Evolutionary conservation across 202 grass and related monocot genomes (phyloP).

Genomic region (Setaria viridis): DNA sequence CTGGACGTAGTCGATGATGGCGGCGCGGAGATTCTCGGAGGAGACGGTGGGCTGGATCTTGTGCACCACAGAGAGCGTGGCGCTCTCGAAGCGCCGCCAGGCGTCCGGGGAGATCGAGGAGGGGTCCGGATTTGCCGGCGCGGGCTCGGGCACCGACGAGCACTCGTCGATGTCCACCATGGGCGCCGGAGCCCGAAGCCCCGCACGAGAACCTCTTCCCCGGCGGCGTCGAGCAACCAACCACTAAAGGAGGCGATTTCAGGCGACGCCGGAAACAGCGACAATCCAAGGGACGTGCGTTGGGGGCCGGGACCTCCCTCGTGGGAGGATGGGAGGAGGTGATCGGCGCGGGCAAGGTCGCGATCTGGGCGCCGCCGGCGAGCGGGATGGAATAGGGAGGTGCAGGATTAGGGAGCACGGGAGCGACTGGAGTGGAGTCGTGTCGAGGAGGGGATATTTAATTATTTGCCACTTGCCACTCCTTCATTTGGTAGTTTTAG

Average conservation of each 20-base stretch:
- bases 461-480: no score
- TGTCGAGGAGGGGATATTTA: no score
- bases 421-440: no score
- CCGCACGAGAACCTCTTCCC: background rate
- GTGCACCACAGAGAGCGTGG: slow-evolving; percentile 52
- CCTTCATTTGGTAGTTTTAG: no score
- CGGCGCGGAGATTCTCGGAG: slow-evolving; percentile 65
- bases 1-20: slow-evolving; percentile 77
- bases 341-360: background rate
- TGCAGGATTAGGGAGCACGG: background rate
- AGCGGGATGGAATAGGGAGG: background rate
- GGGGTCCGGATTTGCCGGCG: slow-evolving; percentile 54
- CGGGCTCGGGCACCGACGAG: slow-evolving; percentile 39
- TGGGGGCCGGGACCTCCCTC: background rate
- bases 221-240: background rate
- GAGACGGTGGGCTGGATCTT: slow-evolving; percentile 64
- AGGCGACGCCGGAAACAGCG: background rate
- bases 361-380: slow-evolving; percentile 52
- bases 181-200: slow-evolving; percentile 39
- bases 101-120: slow-evolving; percentile 44
- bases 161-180: slow-evolving; percentile 72
- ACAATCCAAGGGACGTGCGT: background rate
- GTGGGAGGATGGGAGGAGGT: background rate
- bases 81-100: slow-evolving; percentile 69
- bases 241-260: background rate